phyloP scores from a whole-genome alignment of 2,329 filamentous ascomycete species.

The Coccinonectria pachysandricola region DNA sequence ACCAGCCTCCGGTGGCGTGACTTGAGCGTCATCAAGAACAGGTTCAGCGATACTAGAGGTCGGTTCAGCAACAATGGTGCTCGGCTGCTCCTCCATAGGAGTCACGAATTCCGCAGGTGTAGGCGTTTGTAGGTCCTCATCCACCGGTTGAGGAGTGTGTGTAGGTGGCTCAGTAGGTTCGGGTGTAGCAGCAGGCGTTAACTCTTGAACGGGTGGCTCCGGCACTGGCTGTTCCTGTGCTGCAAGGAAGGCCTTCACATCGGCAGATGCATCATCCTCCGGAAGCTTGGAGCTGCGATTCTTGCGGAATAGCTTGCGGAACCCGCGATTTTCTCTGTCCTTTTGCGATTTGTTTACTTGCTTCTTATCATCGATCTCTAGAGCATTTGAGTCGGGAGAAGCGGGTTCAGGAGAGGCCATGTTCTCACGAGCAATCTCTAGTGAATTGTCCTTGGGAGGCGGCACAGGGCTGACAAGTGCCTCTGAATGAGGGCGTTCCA shows the following conservation, averaged over 20 bases:
- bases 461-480: constrained; percentile 10
- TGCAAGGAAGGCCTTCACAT: constrained; percentile 41
- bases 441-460: constrained; percentile 16
- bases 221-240: constrained; percentile 24
- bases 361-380: constrained; percentile 32
- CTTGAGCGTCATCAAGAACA: constrained; percentile 11
- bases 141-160: constrained; percentile 6
- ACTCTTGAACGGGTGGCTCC: constrained; percentile 16
- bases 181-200: constrained; percentile 17
- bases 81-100: constrained; percentile 14
- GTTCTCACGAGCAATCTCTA: constrained; percentile 10
- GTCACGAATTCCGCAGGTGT: constrained; percentile 13
- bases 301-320: constrained; percentile 59
- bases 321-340: constrained; percentile 38
- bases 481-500: constrained; percentile 4
- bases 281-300: constrained; percentile 47
- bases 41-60: constrained; percentile 14
- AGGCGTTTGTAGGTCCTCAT: constrained; percentile 9
- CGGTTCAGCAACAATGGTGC: constrained; percentile 12
- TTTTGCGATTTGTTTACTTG: constrained; percentile 46
- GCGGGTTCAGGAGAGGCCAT: constrained; percentile 16
- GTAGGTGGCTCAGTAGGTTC: constrained; percentile 12
- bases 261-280: constrained; percentile 41
- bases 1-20: constrained; percentile 22
- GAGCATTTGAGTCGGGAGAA: constrained; percentile 1